Base-by-base conservation (phyloP, 768 basidiomycete genomes). In the Tubosaeta sp. region DNA sequence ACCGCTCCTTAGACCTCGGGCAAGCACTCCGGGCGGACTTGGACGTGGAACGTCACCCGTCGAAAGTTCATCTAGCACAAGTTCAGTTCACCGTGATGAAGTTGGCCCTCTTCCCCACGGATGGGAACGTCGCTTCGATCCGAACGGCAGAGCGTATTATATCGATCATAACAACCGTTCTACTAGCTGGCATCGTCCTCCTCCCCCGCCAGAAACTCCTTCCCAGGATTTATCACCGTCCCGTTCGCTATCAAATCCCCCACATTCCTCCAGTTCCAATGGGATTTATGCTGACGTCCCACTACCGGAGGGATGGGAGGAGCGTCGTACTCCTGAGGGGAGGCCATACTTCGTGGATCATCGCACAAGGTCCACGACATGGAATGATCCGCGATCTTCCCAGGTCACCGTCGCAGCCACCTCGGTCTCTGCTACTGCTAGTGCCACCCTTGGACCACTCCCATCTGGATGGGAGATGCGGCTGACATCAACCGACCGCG, bases 401-500 rank as follows among this genome's bases (percentile, higher is more conserved):
- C 62, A 81, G 54, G 61, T 79, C 58, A 72, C 79, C 52, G 59
- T 80, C 60, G 58, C 74, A 14, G 64, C 80, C 22, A 75, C 74
- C 48, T 71, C 64, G 59, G 51, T 73, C 60, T 57, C 72, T 62
- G 52, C 73, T 66, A 59, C 76, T 49, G 68, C 81, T 58, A 80
- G 73, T 50, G 69, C 83, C 55, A 75, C 86, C 56, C 80, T 92
- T 16, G 92, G 93, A 0, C 83, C 88, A 7, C 75, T 95, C 32
- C 93, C 93, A 6, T 87, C 85, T 40, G 93, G 92, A 53, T 95
- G 92, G 92, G 93, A 95, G 71, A 94, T 94, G 93, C 79, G 93
- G 18, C 69, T 94, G 46, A 94, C 93, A 1, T 84, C 86, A 1
- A 91, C 87, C 0, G 79, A 80, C 8, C 78, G 91, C 30, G 86